Base-by-base conservation (phyloP, 768 basidiomycete genomes). In the Calocybe indica region DNA sequence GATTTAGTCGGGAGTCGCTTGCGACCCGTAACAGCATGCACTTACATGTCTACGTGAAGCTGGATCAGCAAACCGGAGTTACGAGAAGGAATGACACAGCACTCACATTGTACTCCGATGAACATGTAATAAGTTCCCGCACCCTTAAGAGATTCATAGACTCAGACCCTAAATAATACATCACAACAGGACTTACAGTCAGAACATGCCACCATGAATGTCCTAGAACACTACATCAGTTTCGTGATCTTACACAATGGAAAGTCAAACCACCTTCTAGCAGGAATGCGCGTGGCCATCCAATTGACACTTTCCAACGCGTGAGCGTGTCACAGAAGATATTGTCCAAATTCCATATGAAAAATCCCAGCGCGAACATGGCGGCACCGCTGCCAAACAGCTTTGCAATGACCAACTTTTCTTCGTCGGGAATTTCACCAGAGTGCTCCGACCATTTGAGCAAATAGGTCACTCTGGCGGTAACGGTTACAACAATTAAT, bases 331-430 rank as follows among this genome's bases (percentile, higher is more conserved):
- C 68, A 58, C 88, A 92, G 55, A 83, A 88, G 7, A 85, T 70
- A 54, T 89, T 90, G 60, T 92, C 88, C 52, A 90, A 52, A 58
- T 90, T 92, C 88, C 87, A 90, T 15, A 88, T 66, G 9, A 79
- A 60, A 59, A 89, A 90, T 0, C 84, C 88, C 5, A 79, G 55
- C 0, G 72, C 67, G 57, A 89, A 90, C 7, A 76, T 64, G 1
- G 55, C 63, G 6, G 76, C 71, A 15, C 88, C 88, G 1, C 62
- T 71, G 29, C 62, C 59, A 61, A 85, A 80, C 8, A 80, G 53
- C 33, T 61, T 68, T 7, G 61, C 62, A 35, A 83, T 74, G 2
- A 55, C 55, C 1, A 53, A 34, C 52, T 73, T 76, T 44, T 63
- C 72, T 36, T 71, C 62, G 44, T 62, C 57, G 5, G 79, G 74